Evolutionary conservation across 106 monocot genomes (phyloP), one percentile per base, ranked within the genome.

Genomic region (Gastrodia elata): DNA sequence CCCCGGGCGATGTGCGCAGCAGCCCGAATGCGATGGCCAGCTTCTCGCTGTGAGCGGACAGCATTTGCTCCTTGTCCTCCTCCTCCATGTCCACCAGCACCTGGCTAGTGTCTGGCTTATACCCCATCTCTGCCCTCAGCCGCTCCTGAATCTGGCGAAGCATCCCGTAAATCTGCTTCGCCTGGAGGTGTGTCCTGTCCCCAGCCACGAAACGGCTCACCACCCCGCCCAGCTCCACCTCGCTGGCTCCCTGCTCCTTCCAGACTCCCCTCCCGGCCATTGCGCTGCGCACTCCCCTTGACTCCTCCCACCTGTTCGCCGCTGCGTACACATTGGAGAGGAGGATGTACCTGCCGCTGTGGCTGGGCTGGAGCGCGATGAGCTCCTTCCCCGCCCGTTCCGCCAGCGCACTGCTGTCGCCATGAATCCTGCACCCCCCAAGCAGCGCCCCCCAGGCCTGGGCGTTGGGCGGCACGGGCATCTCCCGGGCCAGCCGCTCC

Each of bases 301-400:
- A 79, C 38, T 88, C 82, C 11, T 84, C 84, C 84, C 84, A 88
- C 55, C 77, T 69, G 33, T 77, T 77, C 30, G 72, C 76, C 30
- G 84, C 69, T 4, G 88, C 84, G 59, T 84, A 88, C 24, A 88
- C 75, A 42, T 84, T 88, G 44, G 84, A 82, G 22, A 88, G 84
- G 48, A 88, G 73, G 37, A 84, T 80, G 68, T 87, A 87, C 87
- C 87, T 74, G 67, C 87, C 87, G 67, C 87, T 87, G 34, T 87
- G 81, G 25, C 68, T 38, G 25, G 87, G 87, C 41, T 87, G 84
- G 71, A 87, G 81, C 36, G 64, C 33, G 25, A 87, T 78, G 74
- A 87, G 81, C 32, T 39, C 82, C 68, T 39, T 75, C 11, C 84
- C 88, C 6, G 75, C 80, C 26, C 34, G 71, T 65, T 82, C 82